phyloP scores from a whole-genome alignment of 148 eudicot species.

The Agrostemma githago region DNA sequence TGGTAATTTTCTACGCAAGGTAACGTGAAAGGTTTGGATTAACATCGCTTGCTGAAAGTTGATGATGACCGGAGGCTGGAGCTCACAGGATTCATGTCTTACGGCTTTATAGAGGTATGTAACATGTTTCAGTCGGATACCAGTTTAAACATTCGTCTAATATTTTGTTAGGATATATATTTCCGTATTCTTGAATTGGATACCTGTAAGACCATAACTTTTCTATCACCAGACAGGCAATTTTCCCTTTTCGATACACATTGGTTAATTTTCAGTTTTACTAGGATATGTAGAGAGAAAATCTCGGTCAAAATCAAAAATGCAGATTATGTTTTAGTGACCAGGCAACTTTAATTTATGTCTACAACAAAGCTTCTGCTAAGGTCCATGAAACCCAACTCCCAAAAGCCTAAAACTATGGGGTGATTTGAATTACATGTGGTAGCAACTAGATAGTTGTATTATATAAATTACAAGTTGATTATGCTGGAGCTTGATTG shows the following conservation, averaged over 20 bases:
- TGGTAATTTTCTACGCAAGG: too few species aligned
- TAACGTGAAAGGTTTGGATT: too few species aligned
- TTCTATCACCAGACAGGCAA: not conserved
- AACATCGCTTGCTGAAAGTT: not conserved
- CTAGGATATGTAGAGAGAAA: not conserved
- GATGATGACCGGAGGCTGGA: not conserved
- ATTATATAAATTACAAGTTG: not conserved
- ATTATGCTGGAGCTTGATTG: not conserved
- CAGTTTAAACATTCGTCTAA: not conserved
- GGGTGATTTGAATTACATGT: not conserved
- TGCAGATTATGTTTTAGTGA: too few species aligned
- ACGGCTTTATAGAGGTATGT: too few species aligned
- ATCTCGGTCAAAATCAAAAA: too few species aligned
- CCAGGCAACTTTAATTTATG: too few species aligned
- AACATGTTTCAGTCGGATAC: not conserved
- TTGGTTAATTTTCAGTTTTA: not conserved
- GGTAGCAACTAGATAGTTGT: not conserved
- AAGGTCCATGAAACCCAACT: too few species aligned
- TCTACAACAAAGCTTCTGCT: too few species aligned
- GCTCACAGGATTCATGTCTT: too few species aligned
- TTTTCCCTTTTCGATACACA: not conserved
- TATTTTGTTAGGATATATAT: constrained; percentile 19
- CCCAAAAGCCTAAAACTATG: too few species aligned
- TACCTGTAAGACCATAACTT: not conserved
- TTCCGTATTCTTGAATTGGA: constrained; percentile 7